Evolutionary conservation across 148 eudicot genomes (phyloP), one percentile per base, ranked within the genome.

Genomic region (Chenopodium berlandieri): DNA sequence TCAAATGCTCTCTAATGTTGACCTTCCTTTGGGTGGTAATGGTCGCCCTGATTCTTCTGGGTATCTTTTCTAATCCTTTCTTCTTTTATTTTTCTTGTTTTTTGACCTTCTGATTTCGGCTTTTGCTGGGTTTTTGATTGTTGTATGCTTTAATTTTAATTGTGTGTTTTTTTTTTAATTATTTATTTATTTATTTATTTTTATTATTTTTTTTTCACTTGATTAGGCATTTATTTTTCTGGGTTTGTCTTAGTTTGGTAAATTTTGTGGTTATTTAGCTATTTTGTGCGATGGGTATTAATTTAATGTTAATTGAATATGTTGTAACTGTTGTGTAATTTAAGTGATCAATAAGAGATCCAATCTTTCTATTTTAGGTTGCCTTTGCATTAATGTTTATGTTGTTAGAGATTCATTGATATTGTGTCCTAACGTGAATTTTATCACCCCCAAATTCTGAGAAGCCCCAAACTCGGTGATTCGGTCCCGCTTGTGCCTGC

Each of bases 21-120:
- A 92, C 86, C 89, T 92, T 65, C 98, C 98, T 52, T 77, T 94
- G 46, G 98, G 98, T 14, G 98, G 98, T 22, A 86, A 89, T 25
- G 98, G 98, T 31, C 97, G 97, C 67, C 97, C 97, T n/a, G 97
- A 92, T 25, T 84, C 93, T 69, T 94, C 91, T 70, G 98, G 98
- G 98, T 94, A 1, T 48, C 73, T 66, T 47, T 10, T 71, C 12
- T 19, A 62, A 20, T 4, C 11, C 66, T 9, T 73, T 84, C 46
- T 3, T 30, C 52, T 13, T 27, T 37, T 7, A 58, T 16, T 30
- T 2, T 52, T 62, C 27, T 75, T 79, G 16, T 9, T 13, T 50
- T 12, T 19, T 1, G 20, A 16, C 27, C 27, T 32, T 20, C 40
- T 19, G 3, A 27, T 4, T 79, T 69, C 3, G 9, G 10, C 5